Evolutionary conservation across 1,284 basidiomycete species (phyloP).

Genomic region (Cystobasidium slooffiae): DNA sequence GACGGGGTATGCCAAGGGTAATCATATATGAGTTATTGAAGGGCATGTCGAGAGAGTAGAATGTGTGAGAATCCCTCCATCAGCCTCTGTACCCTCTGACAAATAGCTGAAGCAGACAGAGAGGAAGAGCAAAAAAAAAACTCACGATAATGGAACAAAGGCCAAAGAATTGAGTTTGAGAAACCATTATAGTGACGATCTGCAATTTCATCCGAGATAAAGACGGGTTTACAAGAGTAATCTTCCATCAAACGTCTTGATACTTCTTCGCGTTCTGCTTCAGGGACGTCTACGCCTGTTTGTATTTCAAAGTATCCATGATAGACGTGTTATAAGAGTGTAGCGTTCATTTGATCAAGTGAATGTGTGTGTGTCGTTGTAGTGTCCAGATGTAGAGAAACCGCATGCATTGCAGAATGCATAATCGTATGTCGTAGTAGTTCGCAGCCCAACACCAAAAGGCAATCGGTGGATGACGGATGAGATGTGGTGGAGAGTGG

Average conservation of each 20-base stretch:
- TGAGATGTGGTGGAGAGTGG: no score
- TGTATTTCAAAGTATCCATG: no score
- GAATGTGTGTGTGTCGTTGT: background rate
- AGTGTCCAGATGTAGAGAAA: no score
- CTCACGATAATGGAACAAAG: constrained; percentile 90
- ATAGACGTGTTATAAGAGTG: background rate
- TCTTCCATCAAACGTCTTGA: constrained; percentile 88
- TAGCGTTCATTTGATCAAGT: background rate
- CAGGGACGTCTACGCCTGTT: constrained; percentile 83
- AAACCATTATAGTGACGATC: constrained; percentile 98
- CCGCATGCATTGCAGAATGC: background rate
- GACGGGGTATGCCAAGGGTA: no score
- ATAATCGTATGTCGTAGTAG: background rate
- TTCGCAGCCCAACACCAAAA: no score
- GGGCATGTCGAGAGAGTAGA: no score
- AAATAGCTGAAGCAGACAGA: background rate
- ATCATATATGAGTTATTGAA: no score
- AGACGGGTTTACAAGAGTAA: constrained; percentile 96
- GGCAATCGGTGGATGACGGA: no score
- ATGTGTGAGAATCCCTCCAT: no score
- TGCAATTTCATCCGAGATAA: constrained; percentile 94
- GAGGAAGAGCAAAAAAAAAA: constrained; percentile 27
- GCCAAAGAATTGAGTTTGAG: constrained; percentile 99
- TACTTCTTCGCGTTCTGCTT: constrained; percentile 80
- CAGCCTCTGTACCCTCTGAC: background rate